Conservation (phyloP, 306 rosid species). For the Trifolium dubium region DNA sequence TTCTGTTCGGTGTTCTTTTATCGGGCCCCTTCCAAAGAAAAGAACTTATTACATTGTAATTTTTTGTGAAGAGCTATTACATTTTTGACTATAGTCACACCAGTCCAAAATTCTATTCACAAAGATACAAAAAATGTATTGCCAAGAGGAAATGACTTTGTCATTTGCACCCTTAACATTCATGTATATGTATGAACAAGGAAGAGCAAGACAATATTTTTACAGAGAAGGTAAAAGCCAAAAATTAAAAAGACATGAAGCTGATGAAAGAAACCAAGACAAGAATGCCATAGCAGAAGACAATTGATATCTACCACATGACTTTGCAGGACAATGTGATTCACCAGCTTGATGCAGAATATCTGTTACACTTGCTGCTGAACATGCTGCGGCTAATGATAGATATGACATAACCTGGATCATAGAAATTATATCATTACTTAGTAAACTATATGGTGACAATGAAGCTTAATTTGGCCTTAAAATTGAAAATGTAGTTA, state of each 20-base stretch:
- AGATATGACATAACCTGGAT: constrained; percentile 74
- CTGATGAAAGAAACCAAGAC: constrained; percentile 77
- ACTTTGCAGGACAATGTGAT: constrained; percentile 56
- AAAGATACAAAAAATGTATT: constrained; percentile 21
- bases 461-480: neutral
- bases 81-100: constrained; percentile 14
- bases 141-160: constrained; percentile 44
- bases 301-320: constrained; percentile 75
- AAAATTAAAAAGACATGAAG: constrained; percentile 78
- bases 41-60: neutral
- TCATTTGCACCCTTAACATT: constrained; percentile 45
- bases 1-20: too few species aligned
- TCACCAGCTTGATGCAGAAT: constrained; percentile 50
- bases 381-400: constrained; percentile 80
- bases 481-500: constrained; percentile 38
- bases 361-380: constrained; percentile 71
- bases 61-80: neutral
- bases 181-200: constrained; percentile 21
- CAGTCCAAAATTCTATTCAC: constrained; percentile 33
- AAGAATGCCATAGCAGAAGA: constrained; percentile 92
- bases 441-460: neutral
- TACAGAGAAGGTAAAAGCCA: constrained; percentile 79
- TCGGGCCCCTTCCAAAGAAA: neutral
- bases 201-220: constrained; percentile 21
- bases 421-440: constrained; percentile 21